These are phyloP conservation scores for Gnaphalium uliginosum DNA, from an alignment of 129 eudicot species.

Conservation along the genomic window DNA sequence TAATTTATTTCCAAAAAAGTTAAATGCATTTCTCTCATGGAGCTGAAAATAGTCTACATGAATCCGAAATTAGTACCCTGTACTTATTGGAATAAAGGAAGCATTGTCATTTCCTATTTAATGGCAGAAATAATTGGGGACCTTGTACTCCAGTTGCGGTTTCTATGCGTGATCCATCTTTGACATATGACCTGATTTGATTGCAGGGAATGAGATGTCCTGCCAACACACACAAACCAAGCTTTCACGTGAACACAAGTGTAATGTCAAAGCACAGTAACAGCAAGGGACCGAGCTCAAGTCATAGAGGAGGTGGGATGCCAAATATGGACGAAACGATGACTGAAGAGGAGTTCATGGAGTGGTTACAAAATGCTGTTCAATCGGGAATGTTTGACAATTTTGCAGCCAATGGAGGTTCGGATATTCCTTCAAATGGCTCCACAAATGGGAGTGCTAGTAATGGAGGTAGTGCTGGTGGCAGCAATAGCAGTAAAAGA, in stretches of 20 bases:
- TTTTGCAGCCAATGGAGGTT: conserved; percentile 43
- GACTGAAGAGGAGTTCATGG: conserved; percentile 88
- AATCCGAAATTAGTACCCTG: not conserved
- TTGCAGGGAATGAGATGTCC: conserved; percentile 97
- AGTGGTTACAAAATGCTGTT: conserved; percentile 79
- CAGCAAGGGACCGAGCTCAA: conserved; percentile 54
- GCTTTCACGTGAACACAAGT: conserved; percentile 90
- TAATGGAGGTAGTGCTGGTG: conserved; percentile 30
- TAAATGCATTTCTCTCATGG: not conserved
- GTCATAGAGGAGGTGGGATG: conserved; percentile 57
- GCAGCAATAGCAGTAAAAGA: conserved; percentile 51
- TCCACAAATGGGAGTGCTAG: conserved; percentile 37
- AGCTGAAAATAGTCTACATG: not conserved
- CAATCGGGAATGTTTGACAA: conserved; percentile 80
- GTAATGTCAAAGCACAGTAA: conserved; percentile 58
- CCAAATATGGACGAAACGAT: conserved; percentile 67
- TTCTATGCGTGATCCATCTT: not conserved
- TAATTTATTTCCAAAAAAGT: not conserved
- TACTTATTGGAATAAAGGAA: not conserved
- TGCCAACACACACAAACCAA: conserved; percentile 84
- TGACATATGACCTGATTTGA: conserved; percentile 11
- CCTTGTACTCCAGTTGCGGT: not conserved
- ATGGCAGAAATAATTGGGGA: not conserved
- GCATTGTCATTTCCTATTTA: not conserved
- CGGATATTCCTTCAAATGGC: conserved; percentile 39